Conservation (phyloP, 1,139 yeast species). For the Nakaseomyces kungkrabaensis region DNA sequence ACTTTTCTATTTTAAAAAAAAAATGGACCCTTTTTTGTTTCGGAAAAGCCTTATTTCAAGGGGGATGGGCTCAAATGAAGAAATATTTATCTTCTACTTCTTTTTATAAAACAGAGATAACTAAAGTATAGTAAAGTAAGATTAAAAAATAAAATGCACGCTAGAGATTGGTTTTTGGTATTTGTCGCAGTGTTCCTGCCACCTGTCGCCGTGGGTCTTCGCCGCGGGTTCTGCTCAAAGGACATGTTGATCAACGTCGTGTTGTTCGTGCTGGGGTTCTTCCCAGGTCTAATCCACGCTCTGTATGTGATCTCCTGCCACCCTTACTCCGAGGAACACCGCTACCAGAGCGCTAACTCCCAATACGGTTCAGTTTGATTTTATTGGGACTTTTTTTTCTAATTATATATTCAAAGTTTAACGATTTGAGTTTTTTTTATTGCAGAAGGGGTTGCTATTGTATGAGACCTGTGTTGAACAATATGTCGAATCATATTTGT, state of each 20-base stretch:
- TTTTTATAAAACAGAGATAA: too few relatives aligned
- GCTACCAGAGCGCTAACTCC: slow-evolving; percentile 4
- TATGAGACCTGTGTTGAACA: too few relatives aligned
- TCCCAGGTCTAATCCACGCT: slow-evolving; percentile 69
- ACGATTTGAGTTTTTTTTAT: too few relatives aligned
- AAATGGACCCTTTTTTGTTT: too few relatives aligned
- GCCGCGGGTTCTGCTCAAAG: slow-evolving; percentile 57
- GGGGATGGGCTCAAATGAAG: too few relatives aligned
- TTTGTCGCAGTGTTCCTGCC: slow-evolving; percentile 74
- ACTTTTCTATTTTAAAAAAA: too few relatives aligned
- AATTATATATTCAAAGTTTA: too few relatives aligned
- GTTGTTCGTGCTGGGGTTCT: slow-evolving; percentile 63
- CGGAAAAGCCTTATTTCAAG: too few relatives aligned
- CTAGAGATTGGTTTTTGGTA: slow-evolving; percentile 72
- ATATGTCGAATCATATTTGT: too few relatives aligned
- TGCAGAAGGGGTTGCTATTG: too few relatives aligned
- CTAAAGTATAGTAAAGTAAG: background rate
- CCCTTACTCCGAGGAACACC: slow-evolving; percentile 15
- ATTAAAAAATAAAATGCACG: slow-evolving; percentile 24
- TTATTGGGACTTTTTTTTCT: background rate
- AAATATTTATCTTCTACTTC: too few relatives aligned
- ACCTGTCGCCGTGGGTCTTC: slow-evolving; percentile 71
- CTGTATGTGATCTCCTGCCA: slow-evolving; percentile 37
- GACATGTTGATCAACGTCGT: slow-evolving; percentile 57
- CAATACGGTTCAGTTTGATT: slow-evolving; percentile 1